Base-by-base conservation (phyloP, 2,329 filamentous ascomycete species). In the Botrytis elliptica region DNA sequence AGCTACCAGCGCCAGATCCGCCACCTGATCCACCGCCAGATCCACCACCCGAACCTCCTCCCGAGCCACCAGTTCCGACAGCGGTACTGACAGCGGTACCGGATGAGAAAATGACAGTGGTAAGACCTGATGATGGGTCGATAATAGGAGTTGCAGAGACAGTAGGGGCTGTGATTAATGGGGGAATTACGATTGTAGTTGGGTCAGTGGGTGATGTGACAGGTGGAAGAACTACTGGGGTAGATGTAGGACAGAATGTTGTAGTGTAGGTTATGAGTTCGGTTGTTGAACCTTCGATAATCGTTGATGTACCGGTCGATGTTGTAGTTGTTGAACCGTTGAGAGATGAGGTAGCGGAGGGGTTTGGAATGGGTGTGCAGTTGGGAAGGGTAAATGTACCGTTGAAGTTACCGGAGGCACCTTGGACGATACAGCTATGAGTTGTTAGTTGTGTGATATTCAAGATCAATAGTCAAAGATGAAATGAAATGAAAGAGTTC, bases 361-460 rank as follows among this genome's bases (percentile, higher is more conserved):
- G 29, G 46, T 66, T 71, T 44, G 42, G 65, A 20, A 65, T 60
- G 3, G 77, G 76, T 9, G 75, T 77, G 66, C 77, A 79, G 63
- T 74, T 74, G 6, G 82, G 79, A 14, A 85, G 82, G 40, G 82
- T 84, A 77, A 83, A 84, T 65, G 75, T 79, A 46, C 80, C 79
- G 70, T 77, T 80, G 66, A 82, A 74, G 44, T 81, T 79, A 42
- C 80, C 79, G 72, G 75, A 81, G 40, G 63, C 69, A 49, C 81
- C 83, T 75, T 86, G 85, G 65, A 86, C 84, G 55, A 86, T 80
- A 76, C 85, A 86, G 80, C 78, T 79, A 42, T 74, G 73, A 70
- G 44, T 62, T 36, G 29, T 59, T 59, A 52, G 42, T 44, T 18
- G 38, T 22, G 18, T 42, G 46, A 33, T 29, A 29, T 33, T 25